Evolutionary conservation across 2,329 filamentous ascomycete species (phyloP).

Genomic region (Fusarium newnesense): DNA sequence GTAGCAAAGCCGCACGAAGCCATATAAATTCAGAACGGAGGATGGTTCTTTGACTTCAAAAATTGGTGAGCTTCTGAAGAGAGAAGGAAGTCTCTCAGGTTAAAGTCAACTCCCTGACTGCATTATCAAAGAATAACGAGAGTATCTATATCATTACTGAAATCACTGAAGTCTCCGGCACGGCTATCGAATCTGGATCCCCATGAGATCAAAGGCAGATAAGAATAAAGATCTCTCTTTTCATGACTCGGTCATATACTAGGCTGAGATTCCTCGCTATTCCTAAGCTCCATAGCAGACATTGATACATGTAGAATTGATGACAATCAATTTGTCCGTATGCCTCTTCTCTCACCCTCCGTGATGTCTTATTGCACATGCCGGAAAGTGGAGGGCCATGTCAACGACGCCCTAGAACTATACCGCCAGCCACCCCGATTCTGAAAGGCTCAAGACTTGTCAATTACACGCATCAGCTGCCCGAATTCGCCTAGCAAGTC

Average conservation of each 20-base stretch:
- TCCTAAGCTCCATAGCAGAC: not conserved
- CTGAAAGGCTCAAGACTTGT: not conserved
- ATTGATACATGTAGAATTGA: not conserved
- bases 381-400: slow-evolving; percentile 29
- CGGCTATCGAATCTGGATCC: not conserved
- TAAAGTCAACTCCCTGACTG: slow-evolving; percentile 68
- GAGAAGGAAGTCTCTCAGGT: slow-evolving; percentile 64
- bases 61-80: slow-evolving; percentile 59
- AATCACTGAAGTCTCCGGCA: not conserved
- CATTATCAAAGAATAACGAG: slow-evolving; percentile 68
- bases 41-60: slow-evolving; percentile 24
- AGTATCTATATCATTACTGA: slow-evolving; percentile 52
- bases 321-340: not conserved
- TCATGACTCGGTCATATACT: not conserved
- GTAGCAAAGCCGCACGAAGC: not conserved
- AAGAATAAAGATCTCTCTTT: not conserved
- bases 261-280: not conserved
- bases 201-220: not conserved
- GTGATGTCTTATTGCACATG: not conserved
- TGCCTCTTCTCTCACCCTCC: not conserved
- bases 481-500: too few species aligned
- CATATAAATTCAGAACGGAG: slow-evolving; percentile 5
- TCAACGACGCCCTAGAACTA: not conserved
- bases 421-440: slow-evolving; percentile 6
- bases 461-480: not conserved